Base-by-base conservation (phyloP, 1,139 yeast genomes). In the Meyerozyma smithsonii region DNA sequence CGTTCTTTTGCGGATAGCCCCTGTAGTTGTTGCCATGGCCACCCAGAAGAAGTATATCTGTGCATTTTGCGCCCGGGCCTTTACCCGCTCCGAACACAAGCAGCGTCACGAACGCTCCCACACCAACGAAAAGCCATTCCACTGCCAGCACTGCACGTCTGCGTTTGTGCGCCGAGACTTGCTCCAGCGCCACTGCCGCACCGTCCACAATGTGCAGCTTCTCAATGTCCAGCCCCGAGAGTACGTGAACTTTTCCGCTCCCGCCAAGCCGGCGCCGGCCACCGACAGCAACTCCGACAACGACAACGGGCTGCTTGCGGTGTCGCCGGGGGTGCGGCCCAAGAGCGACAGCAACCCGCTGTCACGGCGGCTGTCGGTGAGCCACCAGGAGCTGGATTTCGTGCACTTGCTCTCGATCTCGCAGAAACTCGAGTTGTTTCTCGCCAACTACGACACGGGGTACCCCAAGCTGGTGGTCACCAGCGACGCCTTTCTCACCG, bases 61-160 rank as follows among this genome's bases (percentile, higher is more conserved):
- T 61, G 81, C 85, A 18, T 85, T 79, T 56, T 86, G 95, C 53
- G 87, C 89, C 32, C 68, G 89, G 50, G 85, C 89, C 1, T 86
- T 86, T 55, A 81, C 90, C 7, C 66, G 95, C 36, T 79, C 87
- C 18, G 95, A 86, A 55, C 95, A 86, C 58, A 79, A 84, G 54
- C 79, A 84, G 41, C 75, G 95, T 37, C 95, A 86, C 54, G 95
- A 86, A 56, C 64, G 94, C 28, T 82, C 90, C 3, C 95, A 86
- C 54, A 84, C 92, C 17, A 85, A 85, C 52, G 89, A 84, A 50
- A 81, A 86, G 48, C 94, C 94, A 0, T 85, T 83, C 61, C 84
- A 81, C 47, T 85, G 95, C 51, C 67, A 77, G 32, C 74, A 79
- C 38, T 85, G 94, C 52, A 73, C 82, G 2, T 76, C 84, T 35